Percentiles rank a stretch among this genome's conserved stretches.
phyloP scores from a whole-genome alignment of 805 yeast genomes.

The Lipomyces starkeyi region DNA sequence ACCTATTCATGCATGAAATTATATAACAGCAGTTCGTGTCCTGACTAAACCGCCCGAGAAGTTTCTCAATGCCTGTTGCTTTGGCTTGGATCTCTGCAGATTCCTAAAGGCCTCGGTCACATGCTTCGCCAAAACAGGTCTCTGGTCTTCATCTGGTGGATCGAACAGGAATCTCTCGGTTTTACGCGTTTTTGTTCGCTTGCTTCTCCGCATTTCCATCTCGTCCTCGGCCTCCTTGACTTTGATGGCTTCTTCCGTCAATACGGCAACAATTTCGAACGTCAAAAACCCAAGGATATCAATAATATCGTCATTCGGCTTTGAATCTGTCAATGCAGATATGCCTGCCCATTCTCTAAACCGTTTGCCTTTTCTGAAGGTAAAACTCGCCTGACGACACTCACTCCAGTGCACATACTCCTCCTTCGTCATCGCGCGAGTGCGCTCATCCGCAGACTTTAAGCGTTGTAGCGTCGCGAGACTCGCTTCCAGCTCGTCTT shows the following conservation, averaged over 20 bases:
- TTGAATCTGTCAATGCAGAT: constrained; percentile 78
- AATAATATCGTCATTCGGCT: constrained; percentile 95
- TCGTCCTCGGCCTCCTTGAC: constrained; percentile 73
- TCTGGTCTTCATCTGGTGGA: constrained; percentile 83
- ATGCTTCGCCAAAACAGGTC: constrained; percentile 79
- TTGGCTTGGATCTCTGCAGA: constrained; percentile 63
- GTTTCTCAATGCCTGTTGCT: constrained; percentile 67
- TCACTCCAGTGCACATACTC: constrained; percentile 99
- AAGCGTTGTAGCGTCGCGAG: constrained; percentile 85
- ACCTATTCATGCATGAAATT: background rate
- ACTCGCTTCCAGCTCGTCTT: constrained; percentile 88
- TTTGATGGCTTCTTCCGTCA: constrained; percentile 88
- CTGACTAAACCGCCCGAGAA: constrained; percentile 72
- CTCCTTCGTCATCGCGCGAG: constrained; percentile 90
- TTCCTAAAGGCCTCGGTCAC: constrained; percentile 89
- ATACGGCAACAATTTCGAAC: constrained; percentile 92
- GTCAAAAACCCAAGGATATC: constrained; percentile 95
- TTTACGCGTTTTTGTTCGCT: constrained; percentile 53
- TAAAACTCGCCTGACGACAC: constrained; percentile 96
- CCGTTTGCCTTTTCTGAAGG: constrained; percentile 91
- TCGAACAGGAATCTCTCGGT: constrained; percentile 70
- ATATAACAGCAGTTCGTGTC: constrained; percentile 59
- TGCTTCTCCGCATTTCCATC: constrained; percentile 47
- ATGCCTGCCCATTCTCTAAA: constrained; percentile 97
- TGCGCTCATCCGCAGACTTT: constrained; percentile 92